Conservation (phyloP, 192 early-diverging fungal genomes). For the Pilobolus umbonatus region DNA sequence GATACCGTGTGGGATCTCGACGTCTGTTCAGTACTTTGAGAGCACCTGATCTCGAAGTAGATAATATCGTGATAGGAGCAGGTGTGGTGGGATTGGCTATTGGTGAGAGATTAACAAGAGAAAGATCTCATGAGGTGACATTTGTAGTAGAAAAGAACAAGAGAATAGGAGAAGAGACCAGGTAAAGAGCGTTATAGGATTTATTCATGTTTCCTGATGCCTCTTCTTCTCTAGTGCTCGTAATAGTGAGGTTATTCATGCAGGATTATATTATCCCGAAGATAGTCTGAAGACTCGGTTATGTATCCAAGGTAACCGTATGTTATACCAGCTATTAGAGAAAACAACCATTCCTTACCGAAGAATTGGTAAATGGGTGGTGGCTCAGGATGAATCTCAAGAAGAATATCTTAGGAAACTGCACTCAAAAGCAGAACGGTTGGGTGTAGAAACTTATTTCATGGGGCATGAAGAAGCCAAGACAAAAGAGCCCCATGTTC, state of each 20-base stretch:
- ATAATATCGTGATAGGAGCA: constrained; percentile 72
- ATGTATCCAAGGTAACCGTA: constrained; percentile 68
- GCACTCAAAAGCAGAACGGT: constrained; percentile 44
- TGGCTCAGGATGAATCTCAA: constrained; percentile 54
- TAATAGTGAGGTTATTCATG: constrained; percentile 89
- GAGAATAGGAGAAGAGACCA: constrained; percentile 65
- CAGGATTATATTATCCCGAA: constrained; percentile 77
- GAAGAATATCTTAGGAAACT: constrained; percentile 48
- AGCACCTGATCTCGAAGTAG: constrained; percentile 47
- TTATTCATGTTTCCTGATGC: not conserved
- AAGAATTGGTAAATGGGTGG: constrained; percentile 74
- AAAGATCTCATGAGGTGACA: constrained; percentile 37
- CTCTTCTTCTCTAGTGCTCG: constrained; percentile 48
- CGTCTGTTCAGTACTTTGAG: too few species aligned
- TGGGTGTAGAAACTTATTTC: constrained; percentile 53
- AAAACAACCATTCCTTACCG: constrained; percentile 48
- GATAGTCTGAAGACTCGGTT: constrained; percentile 70
- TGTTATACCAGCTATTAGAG: constrained; percentile 62
- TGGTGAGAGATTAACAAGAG: constrained; percentile 54
- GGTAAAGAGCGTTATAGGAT: constrained; percentile 17
- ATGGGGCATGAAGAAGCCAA: constrained; percentile 34
- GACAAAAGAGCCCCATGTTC: constrained; percentile 57
- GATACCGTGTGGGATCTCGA: too few species aligned
- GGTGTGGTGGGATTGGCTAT: constrained; percentile 81
- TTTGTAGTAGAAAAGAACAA: constrained; percentile 67